Evolutionary conservation across 2,329 filamentous ascomycete species (phyloP).

Genomic region (Trichothecium sympodiale): DNA sequence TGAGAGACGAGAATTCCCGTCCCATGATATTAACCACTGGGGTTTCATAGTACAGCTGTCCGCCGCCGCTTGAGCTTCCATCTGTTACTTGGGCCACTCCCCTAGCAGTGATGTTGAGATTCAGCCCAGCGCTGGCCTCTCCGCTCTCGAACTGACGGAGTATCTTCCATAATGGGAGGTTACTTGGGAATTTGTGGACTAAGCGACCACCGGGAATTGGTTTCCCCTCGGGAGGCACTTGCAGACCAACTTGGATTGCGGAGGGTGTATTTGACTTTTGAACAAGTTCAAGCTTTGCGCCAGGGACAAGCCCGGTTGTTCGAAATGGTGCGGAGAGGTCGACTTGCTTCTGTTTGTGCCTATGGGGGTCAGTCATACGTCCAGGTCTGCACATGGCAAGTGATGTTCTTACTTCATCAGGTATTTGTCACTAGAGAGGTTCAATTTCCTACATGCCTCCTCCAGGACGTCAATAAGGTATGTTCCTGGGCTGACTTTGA

Average conservation of each 20-base stretch:
- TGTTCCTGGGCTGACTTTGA: slow-evolving; percentile 76
- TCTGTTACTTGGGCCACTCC: slow-evolving; percentile 54
- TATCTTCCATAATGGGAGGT: slow-evolving; percentile 80
- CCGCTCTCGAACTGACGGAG: slow-evolving; percentile 82
- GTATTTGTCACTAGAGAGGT: slow-evolving; percentile 60
- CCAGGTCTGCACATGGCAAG: not conserved
- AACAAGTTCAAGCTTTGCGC: slow-evolving; percentile 87
- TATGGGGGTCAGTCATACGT: slow-evolving; percentile 19
- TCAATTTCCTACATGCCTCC: slow-evolving; percentile 78
- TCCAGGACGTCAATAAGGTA: slow-evolving; percentile 76
- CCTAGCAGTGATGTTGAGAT: slow-evolving; percentile 73
- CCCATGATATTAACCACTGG: slow-evolving; percentile 79
- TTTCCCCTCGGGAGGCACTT: slow-evolving; percentile 62
- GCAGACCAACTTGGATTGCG: slow-evolving; percentile 78
- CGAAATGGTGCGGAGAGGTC: slow-evolving; percentile 80
- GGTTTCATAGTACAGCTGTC: slow-evolving; percentile 78
- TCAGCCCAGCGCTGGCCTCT: slow-evolving; percentile 46
- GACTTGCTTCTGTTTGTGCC: slow-evolving; percentile 72
- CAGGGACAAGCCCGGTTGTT: slow-evolving; percentile 68
- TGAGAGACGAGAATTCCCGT: slow-evolving; percentile 63
- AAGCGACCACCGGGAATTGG: slow-evolving; percentile 55
- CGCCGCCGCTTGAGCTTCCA: slow-evolving; percentile 48
- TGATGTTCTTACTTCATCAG: slow-evolving; percentile 58
- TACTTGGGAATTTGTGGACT: slow-evolving; percentile 77
- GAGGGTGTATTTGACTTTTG: slow-evolving; percentile 76